phyloP scores from a whole-genome alignment of 2,329 filamentous ascomycete species.

The Cladorrhinum sp. region DNA sequence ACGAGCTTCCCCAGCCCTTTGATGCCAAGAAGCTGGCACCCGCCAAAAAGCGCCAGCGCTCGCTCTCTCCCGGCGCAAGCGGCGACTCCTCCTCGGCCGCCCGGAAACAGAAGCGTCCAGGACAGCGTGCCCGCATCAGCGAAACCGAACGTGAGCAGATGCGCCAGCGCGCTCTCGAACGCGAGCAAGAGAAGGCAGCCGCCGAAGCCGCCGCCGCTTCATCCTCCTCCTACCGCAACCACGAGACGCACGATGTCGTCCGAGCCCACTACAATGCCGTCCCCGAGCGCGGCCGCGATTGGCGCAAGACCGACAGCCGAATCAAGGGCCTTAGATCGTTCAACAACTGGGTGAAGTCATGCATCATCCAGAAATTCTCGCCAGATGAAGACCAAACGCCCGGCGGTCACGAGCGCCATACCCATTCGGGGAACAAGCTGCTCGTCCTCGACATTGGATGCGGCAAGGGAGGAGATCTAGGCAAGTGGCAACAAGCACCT shows the following conservation, averaged over 20 bases:
- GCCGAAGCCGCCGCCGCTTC: slow-evolving; percentile 42
- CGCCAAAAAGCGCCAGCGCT: slow-evolving; percentile 56
- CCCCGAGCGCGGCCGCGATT: slow-evolving; percentile 87
- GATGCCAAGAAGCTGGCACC: slow-evolving; percentile 57
- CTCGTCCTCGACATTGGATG: slow-evolving; percentile 92
- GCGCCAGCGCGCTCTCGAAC: slow-evolving; percentile 54
- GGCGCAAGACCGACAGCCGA: slow-evolving; percentile 88
- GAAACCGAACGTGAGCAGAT: slow-evolving; percentile 66
- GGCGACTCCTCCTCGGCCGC: slow-evolving; percentile 33
- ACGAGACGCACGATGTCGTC: slow-evolving; percentile 77
- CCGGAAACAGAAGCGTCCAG: slow-evolving; percentile 67
- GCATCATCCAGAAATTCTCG: slow-evolving; percentile 94
- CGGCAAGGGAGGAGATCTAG: slow-evolving; percentile 91
- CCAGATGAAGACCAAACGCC: slow-evolving; percentile 71
- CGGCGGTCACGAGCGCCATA: slow-evolving; percentile 53
- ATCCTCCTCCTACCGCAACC: neutral
- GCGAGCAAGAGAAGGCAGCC: slow-evolving; percentile 42
- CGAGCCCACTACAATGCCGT: slow-evolving; percentile 95
- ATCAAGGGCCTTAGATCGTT: slow-evolving; percentile 93
- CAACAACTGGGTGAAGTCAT: slow-evolving; percentile 99
- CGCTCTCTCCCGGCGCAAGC: slow-evolving; percentile 41
- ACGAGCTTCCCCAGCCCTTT: slow-evolving; percentile 57
- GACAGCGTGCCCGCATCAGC: slow-evolving; percentile 63
- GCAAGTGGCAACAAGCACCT: slow-evolving; percentile 95
- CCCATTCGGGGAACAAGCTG: slow-evolving; percentile 55